Percentiles rank a stretch among this genome's conserved stretches.
Evolutionary conservation across 306 rosid species (phyloP).

Genomic region (Hylodesmum podocarpum): DNA sequence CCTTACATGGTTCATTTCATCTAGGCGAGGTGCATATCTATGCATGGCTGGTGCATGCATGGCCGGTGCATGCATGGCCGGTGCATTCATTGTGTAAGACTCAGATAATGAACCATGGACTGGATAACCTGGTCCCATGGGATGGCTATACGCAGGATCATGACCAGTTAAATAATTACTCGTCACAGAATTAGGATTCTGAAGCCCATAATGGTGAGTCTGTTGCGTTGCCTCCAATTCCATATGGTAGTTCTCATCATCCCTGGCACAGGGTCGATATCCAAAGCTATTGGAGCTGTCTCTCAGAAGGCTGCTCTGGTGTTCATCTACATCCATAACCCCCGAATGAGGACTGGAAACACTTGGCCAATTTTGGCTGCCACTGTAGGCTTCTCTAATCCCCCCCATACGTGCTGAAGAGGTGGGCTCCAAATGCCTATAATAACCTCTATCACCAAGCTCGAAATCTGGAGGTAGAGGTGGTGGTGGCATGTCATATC

Average conservation of each 20-base stretch:
- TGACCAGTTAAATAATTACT: constrained; percentile 30
- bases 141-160: constrained; percentile 34
- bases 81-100: constrained; percentile 37
- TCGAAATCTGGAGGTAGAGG: constrained; percentile 37
- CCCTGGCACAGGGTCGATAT: constrained; percentile 34
- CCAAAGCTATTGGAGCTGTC: constrained; percentile 26
- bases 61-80: constrained; percentile 69
- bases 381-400: constrained; percentile 26
- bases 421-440: constrained; percentile 31
- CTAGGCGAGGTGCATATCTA: constrained; percentile 64
- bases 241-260: constrained; percentile 36
- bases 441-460: constrained; percentile 21
- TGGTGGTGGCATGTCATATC: constrained; percentile 25
- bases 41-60: constrained; percentile 52
- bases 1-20: constrained; percentile 52
- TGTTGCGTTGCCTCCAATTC: constrained; percentile 42
- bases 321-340: constrained; percentile 41
- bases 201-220: constrained; percentile 38
- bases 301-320: constrained; percentile 22
- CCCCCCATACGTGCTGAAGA: constrained; percentile 27
- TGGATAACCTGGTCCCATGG: constrained; percentile 30
- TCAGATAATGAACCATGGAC: constrained; percentile 23
- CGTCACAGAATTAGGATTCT: constrained; percentile 24
- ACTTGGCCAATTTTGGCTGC: constrained; percentile 27
- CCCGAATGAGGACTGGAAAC: constrained; percentile 34